Conservation (phyloP, 2,329 filamentous ascomycete genomes). For the Trichoderma sp. region DNA sequence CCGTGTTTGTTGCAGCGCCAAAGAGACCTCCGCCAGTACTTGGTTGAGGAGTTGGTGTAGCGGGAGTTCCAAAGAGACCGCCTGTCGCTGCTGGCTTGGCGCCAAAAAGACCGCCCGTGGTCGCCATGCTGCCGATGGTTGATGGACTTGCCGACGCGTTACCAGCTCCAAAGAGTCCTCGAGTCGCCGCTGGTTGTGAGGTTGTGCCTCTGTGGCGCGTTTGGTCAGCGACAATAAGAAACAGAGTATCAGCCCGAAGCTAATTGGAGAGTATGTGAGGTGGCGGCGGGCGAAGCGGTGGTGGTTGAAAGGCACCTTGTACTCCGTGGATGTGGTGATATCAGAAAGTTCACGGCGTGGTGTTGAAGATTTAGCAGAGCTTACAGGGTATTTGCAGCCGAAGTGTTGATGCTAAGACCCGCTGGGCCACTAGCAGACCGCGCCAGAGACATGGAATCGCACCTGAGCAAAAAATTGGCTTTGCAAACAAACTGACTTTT, state of each 20-base stretch:
- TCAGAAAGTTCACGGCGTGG: neutral
- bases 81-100: slow-evolving; percentile 28
- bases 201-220: slow-evolving; percentile 25
- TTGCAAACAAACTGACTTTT: slow-evolving; percentile 4
- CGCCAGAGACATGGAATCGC: slow-evolving; percentile 45
- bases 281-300: neutral
- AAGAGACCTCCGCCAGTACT: slow-evolving; percentile 27
- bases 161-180: slow-evolving; percentile 38
- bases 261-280: neutral
- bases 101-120: slow-evolving; percentile 39
- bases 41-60: slow-evolving; percentile 22
- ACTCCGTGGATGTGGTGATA: neutral
- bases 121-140: slow-evolving; percentile 34
- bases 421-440: slow-evolving; percentile 59
- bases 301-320: neutral
- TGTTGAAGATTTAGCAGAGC: slow-evolving; percentile 23
- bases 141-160: slow-evolving; percentile 29
- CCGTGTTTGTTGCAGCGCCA: slow-evolving; percentile 14
- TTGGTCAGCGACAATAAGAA: slow-evolving; percentile 8
- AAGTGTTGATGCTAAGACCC: slow-evolving; percentile 63
- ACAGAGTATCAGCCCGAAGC: neutral
- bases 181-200: slow-evolving; percentile 35
- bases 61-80: slow-evolving; percentile 32
- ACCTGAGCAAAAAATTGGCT: slow-evolving; percentile 21
- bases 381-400: slow-evolving; percentile 52